A percentile compares a stretch with the other conserved stretches of the same genome.
Conservation (phyloP, 2,329 filamentous ascomycete species). For the Teratosphaeria viscida region DNA sequence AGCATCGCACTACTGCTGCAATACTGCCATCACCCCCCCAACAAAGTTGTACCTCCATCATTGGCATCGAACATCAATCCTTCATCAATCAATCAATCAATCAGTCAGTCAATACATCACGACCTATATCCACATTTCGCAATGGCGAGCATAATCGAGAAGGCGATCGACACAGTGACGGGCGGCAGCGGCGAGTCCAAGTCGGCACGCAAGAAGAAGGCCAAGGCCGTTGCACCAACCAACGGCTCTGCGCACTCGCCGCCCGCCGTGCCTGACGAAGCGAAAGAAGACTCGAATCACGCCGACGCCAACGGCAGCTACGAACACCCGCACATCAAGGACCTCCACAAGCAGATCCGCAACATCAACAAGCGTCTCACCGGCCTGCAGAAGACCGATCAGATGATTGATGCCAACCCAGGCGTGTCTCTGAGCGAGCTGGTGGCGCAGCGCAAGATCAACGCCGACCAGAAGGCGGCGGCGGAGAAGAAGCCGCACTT, state of each 20-base stretch:
- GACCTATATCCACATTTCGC: neutral
- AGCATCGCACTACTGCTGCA: neutral
- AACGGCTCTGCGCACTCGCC: constrained; percentile 13
- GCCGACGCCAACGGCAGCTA: constrained; percentile 41
- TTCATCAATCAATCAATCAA: neutral
- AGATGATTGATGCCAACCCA: constrained; percentile 57
- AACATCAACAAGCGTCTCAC: constrained; percentile 90
- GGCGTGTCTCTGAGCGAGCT: constrained; percentile 64
- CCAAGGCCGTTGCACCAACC: constrained; percentile 31
- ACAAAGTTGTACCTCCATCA: neutral
- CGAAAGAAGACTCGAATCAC: constrained; percentile 15
- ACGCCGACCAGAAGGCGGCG: constrained; percentile 68
- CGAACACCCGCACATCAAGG: constrained; percentile 74
- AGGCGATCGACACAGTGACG: neutral
- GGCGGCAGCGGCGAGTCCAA: constrained; percentile 46
- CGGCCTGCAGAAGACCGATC: constrained; percentile 62
- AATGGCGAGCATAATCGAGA: neutral
- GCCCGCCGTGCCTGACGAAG: constrained; percentile 9
- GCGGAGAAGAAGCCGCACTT: constrained; percentile 66
- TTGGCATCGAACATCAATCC: neutral
- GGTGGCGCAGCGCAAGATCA: constrained; percentile 62
- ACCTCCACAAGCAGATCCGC: constrained; percentile 87
- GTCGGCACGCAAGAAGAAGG: constrained; percentile 44
- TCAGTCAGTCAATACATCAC: neutral
- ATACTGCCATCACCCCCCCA: neutral